A percentile compares a stretch with the other conserved stretches of the same genome.
phyloP scores from a whole-genome alignment of 176 grass and related monocot species.

The Hordeum marinum region DNA sequence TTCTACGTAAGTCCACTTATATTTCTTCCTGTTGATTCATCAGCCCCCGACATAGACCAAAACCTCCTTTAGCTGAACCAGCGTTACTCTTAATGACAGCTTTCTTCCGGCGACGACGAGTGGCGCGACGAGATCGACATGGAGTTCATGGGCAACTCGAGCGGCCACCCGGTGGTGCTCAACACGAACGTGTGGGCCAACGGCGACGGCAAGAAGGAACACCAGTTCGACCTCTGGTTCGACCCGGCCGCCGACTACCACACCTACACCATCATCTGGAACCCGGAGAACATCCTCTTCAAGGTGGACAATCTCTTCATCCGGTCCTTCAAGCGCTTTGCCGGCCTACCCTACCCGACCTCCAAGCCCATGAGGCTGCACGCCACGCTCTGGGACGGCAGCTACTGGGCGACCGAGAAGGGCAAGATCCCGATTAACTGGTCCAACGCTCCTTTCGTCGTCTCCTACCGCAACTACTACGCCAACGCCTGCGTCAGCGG shows the following conservation, averaged over 20 bases:
- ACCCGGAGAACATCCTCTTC: constrained; percentile 24
- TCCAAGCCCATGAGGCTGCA: constrained; percentile 41
- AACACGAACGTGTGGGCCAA: too few species aligned
- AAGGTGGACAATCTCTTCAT: constrained; percentile 23
- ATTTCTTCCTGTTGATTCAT: too few species aligned
- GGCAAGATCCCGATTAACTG: constrained; percentile 36
- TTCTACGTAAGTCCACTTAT: too few species aligned
- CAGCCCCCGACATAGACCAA: too few species aligned
- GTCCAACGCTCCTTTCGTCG: background rate
- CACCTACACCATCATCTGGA: too few species aligned
- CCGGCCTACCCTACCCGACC: constrained; percentile 24
- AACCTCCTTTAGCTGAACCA: background rate
- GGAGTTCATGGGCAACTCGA: too few species aligned
- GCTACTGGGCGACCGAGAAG: constrained; percentile 44
- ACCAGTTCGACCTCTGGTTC: too few species aligned
- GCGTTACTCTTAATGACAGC: background rate
- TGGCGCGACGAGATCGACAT: background rate
- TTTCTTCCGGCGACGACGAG: constrained; percentile 5
- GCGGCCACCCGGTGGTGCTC: too few species aligned
- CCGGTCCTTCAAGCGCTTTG: constrained; percentile 26
- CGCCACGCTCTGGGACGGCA: background rate
- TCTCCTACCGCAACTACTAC: constrained; percentile 33
- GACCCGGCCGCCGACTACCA: too few species aligned
- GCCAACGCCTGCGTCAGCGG: background rate
- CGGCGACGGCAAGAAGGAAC: too few species aligned